Evolutionary conservation across 1,284 basidiomycete genomes (phyloP).

Genomic region (Neonothopanus nambi): DNA sequence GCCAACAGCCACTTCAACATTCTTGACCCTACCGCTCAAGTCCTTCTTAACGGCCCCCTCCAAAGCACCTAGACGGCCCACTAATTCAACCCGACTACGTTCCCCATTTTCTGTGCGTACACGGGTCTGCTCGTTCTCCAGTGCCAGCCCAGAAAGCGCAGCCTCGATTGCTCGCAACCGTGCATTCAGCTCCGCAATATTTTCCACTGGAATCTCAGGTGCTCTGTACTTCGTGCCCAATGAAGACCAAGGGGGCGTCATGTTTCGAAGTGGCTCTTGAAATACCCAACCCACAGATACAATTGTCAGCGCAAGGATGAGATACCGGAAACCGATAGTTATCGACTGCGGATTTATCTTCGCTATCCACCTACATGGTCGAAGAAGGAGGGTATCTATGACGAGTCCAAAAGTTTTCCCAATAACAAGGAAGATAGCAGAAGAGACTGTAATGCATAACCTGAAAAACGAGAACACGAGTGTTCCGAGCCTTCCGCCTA

Average conservation of each 20-base stretch:
- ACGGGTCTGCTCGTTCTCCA: conserved; percentile 51
- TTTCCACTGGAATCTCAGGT: conserved; percentile 61
- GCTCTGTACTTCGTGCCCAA: conserved; percentile 35
- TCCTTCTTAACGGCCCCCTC: conserved; percentile 61
- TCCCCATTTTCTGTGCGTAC: conserved; percentile 51
- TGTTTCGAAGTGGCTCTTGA: conserved; percentile 31
- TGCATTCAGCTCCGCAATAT: conserved; percentile 68
- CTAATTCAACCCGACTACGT: conserved; percentile 49
- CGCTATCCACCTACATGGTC: conserved; percentile 43
- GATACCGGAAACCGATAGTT: conserved; percentile 37
- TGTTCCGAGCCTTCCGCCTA: conserved; percentile 16
- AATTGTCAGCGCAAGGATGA: conserved; percentile 40
- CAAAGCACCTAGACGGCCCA: conserved; percentile 51
- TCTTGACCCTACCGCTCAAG: conserved; percentile 42
- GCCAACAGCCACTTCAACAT: conserved; percentile 43
- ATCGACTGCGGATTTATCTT: conserved; percentile 29
- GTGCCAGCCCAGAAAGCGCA: conserved; percentile 55
- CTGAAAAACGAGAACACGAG: conserved; percentile 29
- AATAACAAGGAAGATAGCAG: conserved; percentile 38
- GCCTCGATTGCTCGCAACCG: conserved; percentile 69
- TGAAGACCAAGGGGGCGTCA: conserved; percentile 23
- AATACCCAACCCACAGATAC: conserved; percentile 43
- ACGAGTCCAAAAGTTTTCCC: conserved; percentile 45
- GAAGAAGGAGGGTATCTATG: conserved; percentile 43
- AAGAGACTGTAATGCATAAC: conserved; percentile 22